A percentile compares a stretch with the other conserved stretches of the same genome.
phyloP scores from a whole-genome alignment of 2,329 filamentous ascomycete genomes.

The Fusarium sp. region DNA sequence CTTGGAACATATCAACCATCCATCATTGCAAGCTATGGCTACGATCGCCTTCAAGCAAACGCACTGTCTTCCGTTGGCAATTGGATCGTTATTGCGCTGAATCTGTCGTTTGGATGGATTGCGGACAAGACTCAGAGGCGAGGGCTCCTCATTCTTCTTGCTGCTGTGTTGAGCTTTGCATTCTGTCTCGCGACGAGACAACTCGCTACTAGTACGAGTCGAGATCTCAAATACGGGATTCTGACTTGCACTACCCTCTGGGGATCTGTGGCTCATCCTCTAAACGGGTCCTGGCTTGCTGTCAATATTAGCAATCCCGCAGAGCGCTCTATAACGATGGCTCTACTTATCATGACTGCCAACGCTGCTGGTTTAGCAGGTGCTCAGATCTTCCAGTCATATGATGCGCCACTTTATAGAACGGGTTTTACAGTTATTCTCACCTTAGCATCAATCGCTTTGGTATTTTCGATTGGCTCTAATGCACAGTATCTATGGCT shows the following conservation, averaged over 20 bases:
- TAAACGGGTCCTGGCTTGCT: background rate
- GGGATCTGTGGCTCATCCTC: background rate
- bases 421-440: background rate
- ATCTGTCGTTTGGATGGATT: background rate
- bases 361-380: background rate
- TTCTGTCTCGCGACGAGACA: constrained; percentile 4
- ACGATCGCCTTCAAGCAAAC: background rate
- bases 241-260: background rate
- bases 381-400: background rate
- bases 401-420: background rate
- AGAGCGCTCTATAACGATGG: background rate
- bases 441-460: background rate
- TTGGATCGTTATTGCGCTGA: background rate
- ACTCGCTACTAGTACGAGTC: background rate
- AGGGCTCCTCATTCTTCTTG: background rate
- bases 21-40: constrained; percentile 12
- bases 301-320: background rate
- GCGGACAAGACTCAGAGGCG: background rate
- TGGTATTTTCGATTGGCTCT: background rate
- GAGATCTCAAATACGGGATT: constrained; percentile 4
- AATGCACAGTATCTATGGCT: constrained; percentile 1
- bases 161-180: background rate
- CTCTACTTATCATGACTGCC: background rate
- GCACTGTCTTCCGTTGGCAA: background rate
- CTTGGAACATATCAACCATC: constrained; percentile 12